These are phyloP conservation scores for Cladosporium velox DNA, from an alignment of 2,329 filamentous ascomycete species.

Conservation along the genomic window DNA sequence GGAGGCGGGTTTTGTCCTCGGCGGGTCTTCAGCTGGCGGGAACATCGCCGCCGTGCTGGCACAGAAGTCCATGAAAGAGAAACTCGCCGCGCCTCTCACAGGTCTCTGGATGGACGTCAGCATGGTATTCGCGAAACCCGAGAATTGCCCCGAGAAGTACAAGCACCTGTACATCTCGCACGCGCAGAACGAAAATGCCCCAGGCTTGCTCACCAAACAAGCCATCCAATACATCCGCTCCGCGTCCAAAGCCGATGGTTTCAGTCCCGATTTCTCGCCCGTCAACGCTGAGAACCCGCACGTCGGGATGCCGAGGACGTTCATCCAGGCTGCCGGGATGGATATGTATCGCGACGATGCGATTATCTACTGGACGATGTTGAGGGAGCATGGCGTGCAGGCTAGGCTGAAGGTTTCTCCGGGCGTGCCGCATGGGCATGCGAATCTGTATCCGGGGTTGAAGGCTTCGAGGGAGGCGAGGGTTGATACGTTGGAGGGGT, in stretches of 20 bases:
- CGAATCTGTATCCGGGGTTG: conserved; percentile 37
- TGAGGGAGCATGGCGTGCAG: conserved; percentile 48
- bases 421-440: conserved; percentile 48
- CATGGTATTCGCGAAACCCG: conserved; percentile 33
- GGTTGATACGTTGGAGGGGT: conserved; percentile 35
- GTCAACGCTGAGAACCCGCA: conserved; percentile 36
- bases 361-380: conserved; percentile 53
- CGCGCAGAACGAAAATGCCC: conserved; percentile 45
- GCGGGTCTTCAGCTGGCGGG: conserved; percentile 52
- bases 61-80: conserved; percentile 46
- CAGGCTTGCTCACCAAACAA: conserved; percentile 35
- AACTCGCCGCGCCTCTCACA: conserved; percentile 47
- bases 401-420: conserved; percentile 49
- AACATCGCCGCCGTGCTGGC: conserved; percentile 44
- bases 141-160: conserved; percentile 44
- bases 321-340: conserved; percentile 54
- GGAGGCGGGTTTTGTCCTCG: conserved; percentile 51
- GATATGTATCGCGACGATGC: conserved; percentile 57
- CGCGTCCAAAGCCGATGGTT: conserved; percentile 36
- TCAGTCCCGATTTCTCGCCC: conserved; percentile 25
- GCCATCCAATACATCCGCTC: conserved; percentile 29
- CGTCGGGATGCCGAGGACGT: conserved; percentile 47
- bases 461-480: conserved; percentile 31
- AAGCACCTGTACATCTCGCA: conserved; percentile 41
- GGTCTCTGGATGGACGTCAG: conserved; percentile 51